Evolutionary conservation across 495 filamentous ascomycete genomes (phyloP).

Genomic region (Viridothelium virens): DNA sequence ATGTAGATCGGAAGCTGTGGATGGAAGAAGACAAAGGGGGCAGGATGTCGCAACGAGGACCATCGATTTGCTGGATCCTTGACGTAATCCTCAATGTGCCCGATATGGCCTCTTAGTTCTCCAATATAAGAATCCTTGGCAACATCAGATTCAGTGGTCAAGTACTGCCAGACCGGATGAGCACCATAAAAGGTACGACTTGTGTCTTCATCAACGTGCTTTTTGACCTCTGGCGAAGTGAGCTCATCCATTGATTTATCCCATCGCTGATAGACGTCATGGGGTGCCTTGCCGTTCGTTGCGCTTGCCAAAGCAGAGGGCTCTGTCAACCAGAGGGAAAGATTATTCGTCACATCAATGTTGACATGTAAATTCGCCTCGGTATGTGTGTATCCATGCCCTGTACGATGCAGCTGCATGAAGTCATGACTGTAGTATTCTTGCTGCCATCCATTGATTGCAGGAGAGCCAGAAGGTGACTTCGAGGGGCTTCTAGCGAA

Average conservation of each 20-base stretch:
- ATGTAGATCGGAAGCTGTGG: constrained; percentile 63
- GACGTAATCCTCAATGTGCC: constrained; percentile 68
- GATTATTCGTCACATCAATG: constrained; percentile 56
- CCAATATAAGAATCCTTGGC: constrained; percentile 64
- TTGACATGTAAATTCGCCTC: constrained; percentile 60
- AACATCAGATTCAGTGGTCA: constrained; percentile 57
- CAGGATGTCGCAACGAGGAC: constrained; percentile 65
- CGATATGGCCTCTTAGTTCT: constrained; percentile 81
- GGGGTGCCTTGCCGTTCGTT: constrained; percentile 28
- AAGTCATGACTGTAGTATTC: constrained; percentile 67
- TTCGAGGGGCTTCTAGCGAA: constrained; percentile 49
- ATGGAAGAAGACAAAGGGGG: constrained; percentile 44
- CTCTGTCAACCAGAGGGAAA: constrained; percentile 67
- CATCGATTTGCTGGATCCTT: constrained; percentile 65
- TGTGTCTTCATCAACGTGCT: constrained; percentile 42
- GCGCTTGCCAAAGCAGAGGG: constrained; percentile 43
- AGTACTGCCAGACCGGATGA: constrained; percentile 58
- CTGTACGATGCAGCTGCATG: constrained; percentile 58
- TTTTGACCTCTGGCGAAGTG: constrained; percentile 42
- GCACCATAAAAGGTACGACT: constrained; percentile 39
- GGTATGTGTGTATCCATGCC: constrained; percentile 47
- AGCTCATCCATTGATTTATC: constrained; percentile 50
- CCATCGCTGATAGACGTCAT: constrained; percentile 50
- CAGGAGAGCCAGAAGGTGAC: constrained; percentile 33
- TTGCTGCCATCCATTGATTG: constrained; percentile 46